phyloP scores from a whole-genome alignment of 2,329 filamentous ascomycete genomes.

The Lomentospora prolificans region DNA sequence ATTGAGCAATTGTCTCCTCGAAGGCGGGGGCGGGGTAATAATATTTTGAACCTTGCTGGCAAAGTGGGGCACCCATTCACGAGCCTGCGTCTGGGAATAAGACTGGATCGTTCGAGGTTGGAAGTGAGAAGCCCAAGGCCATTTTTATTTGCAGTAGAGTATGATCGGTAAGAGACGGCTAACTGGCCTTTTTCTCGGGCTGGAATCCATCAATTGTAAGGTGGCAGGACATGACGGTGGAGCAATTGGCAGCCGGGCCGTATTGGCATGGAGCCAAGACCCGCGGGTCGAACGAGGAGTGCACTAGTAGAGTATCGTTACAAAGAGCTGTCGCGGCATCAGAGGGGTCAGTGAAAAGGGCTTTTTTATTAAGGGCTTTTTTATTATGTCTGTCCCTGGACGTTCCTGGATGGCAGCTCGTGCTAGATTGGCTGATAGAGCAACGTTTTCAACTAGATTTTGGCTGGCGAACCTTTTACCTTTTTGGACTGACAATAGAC shows the following conservation, averaged over 20 bases:
- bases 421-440: neutral
- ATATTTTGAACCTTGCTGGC: neutral
- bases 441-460: neutral
- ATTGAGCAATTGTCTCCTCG: neutral
- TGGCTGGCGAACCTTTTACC: neutral
- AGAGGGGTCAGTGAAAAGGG: too few relatives aligned
- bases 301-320: neutral
- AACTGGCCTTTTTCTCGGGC: neutral
- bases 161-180: neutral
- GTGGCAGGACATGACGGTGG: neutral
- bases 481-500: neutral
- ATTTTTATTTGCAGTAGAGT: neutral
- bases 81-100: too few relatives aligned
- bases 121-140: neutral
- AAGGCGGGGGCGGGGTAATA: conserved; percentile 4
- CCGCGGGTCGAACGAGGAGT: neutral
- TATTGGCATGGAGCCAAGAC: neutral
- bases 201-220: neutral
- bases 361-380: too few relatives aligned
- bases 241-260: neutral
- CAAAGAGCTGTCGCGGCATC: too few relatives aligned
- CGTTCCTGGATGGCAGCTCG: neutral
- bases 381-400: neutral
- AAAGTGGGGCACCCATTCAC: neutral
- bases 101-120: too few relatives aligned